Evolutionary conservation across 352 stramenopile species (phyloP).

Genomic region (Lagenidium giganteum): DNA sequence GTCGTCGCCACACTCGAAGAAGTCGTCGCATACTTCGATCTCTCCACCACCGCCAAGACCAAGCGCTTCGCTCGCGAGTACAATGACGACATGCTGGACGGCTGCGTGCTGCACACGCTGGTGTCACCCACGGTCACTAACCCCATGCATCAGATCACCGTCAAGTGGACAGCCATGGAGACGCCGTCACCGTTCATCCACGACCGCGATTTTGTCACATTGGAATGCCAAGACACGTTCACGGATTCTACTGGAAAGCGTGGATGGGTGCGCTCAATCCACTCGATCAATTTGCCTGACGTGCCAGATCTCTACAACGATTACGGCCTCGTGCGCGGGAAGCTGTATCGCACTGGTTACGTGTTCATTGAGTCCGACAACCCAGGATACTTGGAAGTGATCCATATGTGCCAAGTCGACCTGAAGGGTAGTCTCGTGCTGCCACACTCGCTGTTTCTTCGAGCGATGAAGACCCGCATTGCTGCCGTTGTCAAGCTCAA

Average conservation of each 20-base stretch:
- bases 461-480: conserved; percentile 51
- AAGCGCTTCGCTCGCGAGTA: conserved; percentile 43
- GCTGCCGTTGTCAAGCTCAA: conserved; percentile 39
- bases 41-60: conserved; percentile 47
- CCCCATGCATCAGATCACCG: conserved; percentile 56
- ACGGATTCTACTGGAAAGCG: conserved; percentile 47
- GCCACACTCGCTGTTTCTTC: conserved; percentile 35
- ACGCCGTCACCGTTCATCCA: conserved; percentile 58
- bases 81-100: conserved; percentile 52
- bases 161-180: conserved; percentile 57
- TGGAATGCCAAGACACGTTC: conserved; percentile 77
- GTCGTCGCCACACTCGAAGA: conserved; percentile 63
- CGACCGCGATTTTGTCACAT: conserved; percentile 63
- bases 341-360: conserved; percentile 66
- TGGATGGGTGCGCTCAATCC: conserved; percentile 66
- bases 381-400: conserved; percentile 56
- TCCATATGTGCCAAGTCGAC: conserved; percentile 57
- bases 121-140: conserved; percentile 22
- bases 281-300: conserved; percentile 63
- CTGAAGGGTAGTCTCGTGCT: conserved; percentile 53
- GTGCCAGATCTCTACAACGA: conserved; percentile 47
- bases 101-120: conserved; percentile 58
- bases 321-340: conserved; percentile 50
- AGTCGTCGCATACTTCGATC: conserved; percentile 63
- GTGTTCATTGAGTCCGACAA: conserved; percentile 71